Evolutionary conservation across 768 basidiomycete genomes (phyloP), one percentile per base, ranked within the genome.

Genomic region (Dendrothele bispora): DNA sequence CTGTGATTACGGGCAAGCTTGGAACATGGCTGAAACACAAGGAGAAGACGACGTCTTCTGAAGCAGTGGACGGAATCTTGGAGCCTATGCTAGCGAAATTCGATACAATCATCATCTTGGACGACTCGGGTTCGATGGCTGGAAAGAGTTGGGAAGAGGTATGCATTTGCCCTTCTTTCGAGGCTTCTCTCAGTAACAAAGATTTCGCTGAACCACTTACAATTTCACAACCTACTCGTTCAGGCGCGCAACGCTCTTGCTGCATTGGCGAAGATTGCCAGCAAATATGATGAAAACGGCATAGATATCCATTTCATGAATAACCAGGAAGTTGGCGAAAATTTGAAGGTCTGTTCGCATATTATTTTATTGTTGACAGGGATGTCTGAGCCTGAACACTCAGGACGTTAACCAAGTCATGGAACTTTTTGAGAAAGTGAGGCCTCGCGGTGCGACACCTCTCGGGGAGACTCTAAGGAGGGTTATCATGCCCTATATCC

Each of bases 271-370:
- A 64, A 70, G 6, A 63, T 64, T 5, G 81, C 81, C 1, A 61
- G 70, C 1, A 50, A 60, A 32, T 83, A 84, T 43, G 83, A 83
- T 51, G 57, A 52, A 5, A 75, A 83, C 48, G 84, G 84, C 2
- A 75, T 86, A 32, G 84, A 86, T 49, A 68, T 86, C 4, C 63
- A 79, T 53, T 86, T 86, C 63, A 55, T 86, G 44, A 84, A 85
- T 50, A 59, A 69, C 42, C 34, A 46, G 25, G 55, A 46, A 43
- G 55, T 56, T 27, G 70, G 69, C 0, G 38, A 45, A 8, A 67
- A 71, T 48, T 39, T 81, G 48, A 74, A 68, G 65, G 79, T 67
- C 48, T 39, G 59, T 37, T 34, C 73, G 67, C n/a, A 8, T 5
- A 17, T 44, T 5, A 3, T 22, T 7, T 43, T 14, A 7, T 7